Conservation (phyloP, 768 basidiomycete species). For the Fibroporia radiculosa region DNA sequence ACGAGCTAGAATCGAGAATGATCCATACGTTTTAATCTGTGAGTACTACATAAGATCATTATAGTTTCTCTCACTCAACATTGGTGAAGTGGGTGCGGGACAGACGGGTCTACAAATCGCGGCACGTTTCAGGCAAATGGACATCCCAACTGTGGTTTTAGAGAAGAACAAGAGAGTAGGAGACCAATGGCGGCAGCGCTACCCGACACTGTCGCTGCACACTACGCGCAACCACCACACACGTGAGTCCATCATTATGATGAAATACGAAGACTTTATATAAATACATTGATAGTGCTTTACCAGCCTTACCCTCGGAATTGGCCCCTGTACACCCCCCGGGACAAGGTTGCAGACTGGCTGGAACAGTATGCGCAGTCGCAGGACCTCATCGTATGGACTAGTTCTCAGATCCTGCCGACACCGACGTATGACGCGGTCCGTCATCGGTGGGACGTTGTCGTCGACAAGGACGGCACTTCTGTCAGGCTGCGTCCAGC, state of each 20-base stretch:
- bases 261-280: neutral
- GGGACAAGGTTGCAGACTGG: conserved; percentile 37
- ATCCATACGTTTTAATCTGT: conserved; percentile 35
- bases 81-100: conserved; percentile 34
- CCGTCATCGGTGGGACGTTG: conserved; percentile 27
- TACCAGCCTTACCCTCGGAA: conserved; percentile 31
- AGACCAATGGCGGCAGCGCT: conserved; percentile 36
- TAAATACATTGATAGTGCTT: conserved; percentile 22
- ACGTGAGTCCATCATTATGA: conserved; percentile 5
- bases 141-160: conserved; percentile 30
- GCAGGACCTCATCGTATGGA: conserved; percentile 40
- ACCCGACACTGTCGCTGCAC: conserved; percentile 35
- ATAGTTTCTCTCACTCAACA: neutral
- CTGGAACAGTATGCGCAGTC: conserved; percentile 32
- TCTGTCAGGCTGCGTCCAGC: conserved; percentile 25
- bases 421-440: conserved; percentile 26
- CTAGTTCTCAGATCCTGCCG: conserved; percentile 24
- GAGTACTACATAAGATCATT: conserved; percentile 5
- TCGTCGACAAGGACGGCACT: conserved; percentile 24
- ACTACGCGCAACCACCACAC: conserved; percentile 22
- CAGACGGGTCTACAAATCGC: conserved; percentile 36
- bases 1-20: conserved; percentile 27
- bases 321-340: conserved; percentile 35
- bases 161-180: conserved; percentile 30
- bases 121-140: conserved; percentile 35